A percentile compares a stretch with the other conserved stretches of the same genome.
Evolutionary conservation across 352 stramenopile species (phyloP).

Genomic region (Plasmopara viticola): DNA sequence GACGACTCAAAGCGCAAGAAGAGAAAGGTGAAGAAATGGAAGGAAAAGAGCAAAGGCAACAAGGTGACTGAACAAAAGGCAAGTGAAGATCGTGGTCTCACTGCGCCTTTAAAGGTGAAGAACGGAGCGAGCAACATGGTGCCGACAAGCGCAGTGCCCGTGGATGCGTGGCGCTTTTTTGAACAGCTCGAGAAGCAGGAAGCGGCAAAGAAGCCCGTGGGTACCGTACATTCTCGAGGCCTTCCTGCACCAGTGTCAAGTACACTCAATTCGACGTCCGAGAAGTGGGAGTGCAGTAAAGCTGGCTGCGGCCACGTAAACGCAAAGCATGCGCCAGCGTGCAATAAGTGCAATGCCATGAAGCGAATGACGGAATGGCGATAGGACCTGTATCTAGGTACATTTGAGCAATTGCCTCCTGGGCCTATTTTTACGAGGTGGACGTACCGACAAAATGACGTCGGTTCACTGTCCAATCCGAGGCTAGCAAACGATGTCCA

Average conservation of each 20-base stretch:
- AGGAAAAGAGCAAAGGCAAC: constrained; percentile 28
- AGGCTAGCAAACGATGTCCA: too few relatives aligned
- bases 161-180: constrained; percentile 55
- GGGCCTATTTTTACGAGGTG: neutral
- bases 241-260: constrained; percentile 21
- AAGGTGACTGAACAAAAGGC: constrained; percentile 10
- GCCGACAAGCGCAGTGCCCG: neutral
- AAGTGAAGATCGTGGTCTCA: neutral
- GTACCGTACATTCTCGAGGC: constrained; percentile 53
- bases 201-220: constrained; percentile 44
- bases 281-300: constrained; percentile 70
- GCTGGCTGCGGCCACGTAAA: constrained; percentile 63
- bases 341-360: constrained; percentile 73
- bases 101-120: neutral
- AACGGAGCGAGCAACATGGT: constrained; percentile 3
- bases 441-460: neutral
- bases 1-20: constrained; percentile 5
- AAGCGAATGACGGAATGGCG: constrained; percentile 73
- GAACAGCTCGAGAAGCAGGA: constrained; percentile 58
- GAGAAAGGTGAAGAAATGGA: constrained; percentile 28
- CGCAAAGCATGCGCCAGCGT: constrained; percentile 49
- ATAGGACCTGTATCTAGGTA: constrained; percentile 21
- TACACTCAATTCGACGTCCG: constrained; percentile 21
- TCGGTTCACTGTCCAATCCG: too few relatives aligned
- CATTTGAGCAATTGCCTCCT: neutral